Evolutionary conservation across 805 yeast genomes (phyloP).

Genomic region (Peterozyma toletana): DNA sequence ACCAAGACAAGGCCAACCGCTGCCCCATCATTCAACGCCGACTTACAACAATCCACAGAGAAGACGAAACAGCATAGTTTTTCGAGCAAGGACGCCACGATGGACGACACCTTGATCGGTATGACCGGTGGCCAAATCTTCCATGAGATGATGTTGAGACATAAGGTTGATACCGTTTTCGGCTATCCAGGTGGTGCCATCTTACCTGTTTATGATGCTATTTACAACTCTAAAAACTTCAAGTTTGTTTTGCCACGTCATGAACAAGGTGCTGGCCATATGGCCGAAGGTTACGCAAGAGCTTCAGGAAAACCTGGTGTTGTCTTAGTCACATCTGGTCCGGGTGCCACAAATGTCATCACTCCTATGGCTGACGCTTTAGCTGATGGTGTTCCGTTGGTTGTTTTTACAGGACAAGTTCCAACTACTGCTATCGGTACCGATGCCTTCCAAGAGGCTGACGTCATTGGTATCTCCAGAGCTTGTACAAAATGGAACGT

Average conservation of each 20-base stretch:
- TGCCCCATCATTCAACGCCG: slow-evolving; percentile 42
- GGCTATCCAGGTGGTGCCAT: slow-evolving; percentile 99
- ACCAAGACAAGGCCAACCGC: slow-evolving; percentile 26
- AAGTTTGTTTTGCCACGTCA: slow-evolving; percentile 90
- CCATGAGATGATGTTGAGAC: slow-evolving; percentile 98
- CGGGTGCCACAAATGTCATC: slow-evolving; percentile 97
- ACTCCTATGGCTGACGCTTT: slow-evolving; percentile 99
- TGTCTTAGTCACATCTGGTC: slow-evolving; percentile 97
- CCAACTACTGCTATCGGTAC: slow-evolving; percentile 95
- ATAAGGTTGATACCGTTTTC: slow-evolving; percentile 89
- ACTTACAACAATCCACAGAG: slow-evolving; percentile 11
- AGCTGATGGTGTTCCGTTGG: slow-evolving; percentile 95
- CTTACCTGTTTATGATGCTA: slow-evolving; percentile 95
- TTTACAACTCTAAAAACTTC: slow-evolving; percentile 83
- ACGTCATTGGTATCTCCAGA: slow-evolving; percentile 92
- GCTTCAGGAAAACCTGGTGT: slow-evolving; percentile 96
- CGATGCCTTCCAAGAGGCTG: slow-evolving; percentile 99
- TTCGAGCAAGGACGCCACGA: slow-evolving; percentile 12
- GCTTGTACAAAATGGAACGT: slow-evolving; percentile 99
- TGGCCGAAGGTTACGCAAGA: slow-evolving; percentile 99
- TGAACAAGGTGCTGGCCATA: slow-evolving; percentile 99
- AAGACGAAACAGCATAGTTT: slow-evolving; percentile 7
- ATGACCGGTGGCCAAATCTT: slow-evolving; percentile 97
- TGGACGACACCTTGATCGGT: slow-evolving; percentile 89
- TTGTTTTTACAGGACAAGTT: slow-evolving; percentile 96